Base-by-base conservation (phyloP, 371 early-diverging fungal species). In the Mortierella sp. region DNA sequence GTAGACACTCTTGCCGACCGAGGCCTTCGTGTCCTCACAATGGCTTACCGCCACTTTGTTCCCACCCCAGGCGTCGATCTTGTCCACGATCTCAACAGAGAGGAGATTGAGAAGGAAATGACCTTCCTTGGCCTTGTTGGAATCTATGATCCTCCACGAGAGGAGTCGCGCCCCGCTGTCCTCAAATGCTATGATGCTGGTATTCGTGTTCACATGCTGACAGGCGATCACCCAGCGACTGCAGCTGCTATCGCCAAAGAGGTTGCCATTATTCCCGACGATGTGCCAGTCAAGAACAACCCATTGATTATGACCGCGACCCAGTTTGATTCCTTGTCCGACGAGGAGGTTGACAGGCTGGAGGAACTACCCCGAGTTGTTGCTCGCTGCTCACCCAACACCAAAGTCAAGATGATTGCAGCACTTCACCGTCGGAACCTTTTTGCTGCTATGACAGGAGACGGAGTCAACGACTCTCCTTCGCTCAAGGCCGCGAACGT, bases 401-500 rank as follows among this genome's bases (percentile, higher is more conserved):
- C 96, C 72, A 98, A 98, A 81, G 90, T 96, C 62, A 95, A 94
- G 83, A 95, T 99, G 85, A 95, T 99, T 53, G 88, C 92, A 82
- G 94, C 97, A 0, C 84, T 99, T 60, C 95, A 98, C 81, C 84
- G 88, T 18, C 87, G 90, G 29, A 85, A 85, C 26, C 83, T 84
- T 48, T 83, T 86, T 52, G 86, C 84, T 69, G 89, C 84, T 64
- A 89, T 90, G 92, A 93, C 94, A 7, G 97, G 97, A 61, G 92
- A 97, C 81, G 92, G 97, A 83, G 90, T 96, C 43, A 95, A 93
- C 72, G 97, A 97, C 82, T 91, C 93, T 3, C 94, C 93, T 19
- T 92, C 94, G 51, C 86, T 97, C 48, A 90, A 91, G 81, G 89
- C 87, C 81, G 90, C 91, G 61, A 90, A 91, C 62, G 89, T 91